Percentiles rank a stretch among this genome's conserved stretches.
Conservation (phyloP, 2,329 filamentous ascomycete species). For the Clarireedia paspali region DNA sequence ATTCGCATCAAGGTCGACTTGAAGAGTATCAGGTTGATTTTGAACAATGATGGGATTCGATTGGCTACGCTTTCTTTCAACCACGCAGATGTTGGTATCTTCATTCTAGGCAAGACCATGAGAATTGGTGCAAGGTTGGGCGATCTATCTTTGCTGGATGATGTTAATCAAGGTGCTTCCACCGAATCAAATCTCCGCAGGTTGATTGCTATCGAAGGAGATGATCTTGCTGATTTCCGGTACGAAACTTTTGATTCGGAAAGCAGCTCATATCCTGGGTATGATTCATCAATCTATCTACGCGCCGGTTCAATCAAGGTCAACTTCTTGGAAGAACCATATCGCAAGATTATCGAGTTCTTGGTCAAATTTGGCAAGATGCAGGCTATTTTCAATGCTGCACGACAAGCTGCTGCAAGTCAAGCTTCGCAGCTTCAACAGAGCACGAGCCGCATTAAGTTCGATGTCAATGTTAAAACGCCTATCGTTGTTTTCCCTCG, state of each 20-base stretch:
- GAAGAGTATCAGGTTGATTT: constrained; percentile 84
- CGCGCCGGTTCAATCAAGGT: constrained; percentile 92
- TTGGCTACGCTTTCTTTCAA: constrained; percentile 89
- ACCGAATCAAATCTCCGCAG: constrained; percentile 74
- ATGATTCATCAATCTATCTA: constrained; percentile 85
- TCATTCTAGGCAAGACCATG: constrained; percentile 80
- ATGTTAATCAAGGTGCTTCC: constrained; percentile 84
- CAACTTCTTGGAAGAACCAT: constrained; percentile 95
- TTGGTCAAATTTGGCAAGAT: constrained; percentile 98
- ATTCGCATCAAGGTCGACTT: constrained; percentile 91
- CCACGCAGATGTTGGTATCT: constrained; percentile 85
- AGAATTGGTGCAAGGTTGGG: constrained; percentile 79
- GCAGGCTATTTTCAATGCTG: constrained; percentile 98
- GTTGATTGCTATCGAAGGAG: constrained; percentile 88
- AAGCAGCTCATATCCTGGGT: constrained; percentile 73
- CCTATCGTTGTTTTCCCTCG: constrained; percentile 94
- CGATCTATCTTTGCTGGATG: constrained; percentile 81
- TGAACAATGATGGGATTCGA: constrained; percentile 96
- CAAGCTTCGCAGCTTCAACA: constrained; percentile 92
- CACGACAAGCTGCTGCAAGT: constrained; percentile 85
- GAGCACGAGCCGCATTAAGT: constrained; percentile 82
- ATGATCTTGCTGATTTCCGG: constrained; percentile 92
- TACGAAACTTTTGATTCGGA: constrained; percentile 89
- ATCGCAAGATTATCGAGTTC: constrained; percentile 96
- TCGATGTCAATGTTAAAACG: constrained; percentile 87